Evolutionary conservation across 164 flowering plant genomes (phyloP).

Genomic region (Sedum album): DNA sequence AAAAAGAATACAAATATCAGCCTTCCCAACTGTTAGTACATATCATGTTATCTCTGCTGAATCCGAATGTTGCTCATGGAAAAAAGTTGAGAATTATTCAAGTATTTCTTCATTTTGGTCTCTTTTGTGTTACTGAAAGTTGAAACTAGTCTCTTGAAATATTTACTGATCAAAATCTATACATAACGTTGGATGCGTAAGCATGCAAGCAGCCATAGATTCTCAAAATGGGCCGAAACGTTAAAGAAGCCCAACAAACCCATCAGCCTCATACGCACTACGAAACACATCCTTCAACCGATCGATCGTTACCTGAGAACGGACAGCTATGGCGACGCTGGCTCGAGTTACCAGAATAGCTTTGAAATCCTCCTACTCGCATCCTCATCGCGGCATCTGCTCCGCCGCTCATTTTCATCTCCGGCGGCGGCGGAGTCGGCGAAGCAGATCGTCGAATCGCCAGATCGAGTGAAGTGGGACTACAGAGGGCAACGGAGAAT

Average conservation of each 20-base stretch:
- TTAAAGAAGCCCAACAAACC: not conserved
- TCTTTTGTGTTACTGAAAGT: not conserved
- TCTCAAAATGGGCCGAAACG: not conserved
- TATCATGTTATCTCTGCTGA: not conserved
- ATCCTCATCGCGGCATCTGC: slow-evolving; percentile 21
- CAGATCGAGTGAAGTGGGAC: slow-evolving; percentile 91
- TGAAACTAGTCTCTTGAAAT: not conserved
- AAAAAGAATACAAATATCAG: not conserved
- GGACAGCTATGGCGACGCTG: slow-evolving; percentile 27
- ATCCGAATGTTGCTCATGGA: not conserved
- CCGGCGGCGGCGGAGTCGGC: slow-evolving; percentile 10
- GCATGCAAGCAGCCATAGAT: too few species aligned
- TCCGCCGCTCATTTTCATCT: slow-evolving; percentile 24
- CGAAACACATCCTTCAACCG: not conserved
- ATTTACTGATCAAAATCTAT: too few species aligned
- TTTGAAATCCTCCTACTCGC: slow-evolving; percentile 15
- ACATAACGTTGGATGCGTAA: too few species aligned
- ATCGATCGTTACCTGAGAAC: not conserved
- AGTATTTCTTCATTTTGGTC: not conserved
- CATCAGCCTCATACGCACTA: not conserved
- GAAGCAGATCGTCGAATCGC: slow-evolving; percentile 14
- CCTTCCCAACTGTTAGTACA: not conserved
- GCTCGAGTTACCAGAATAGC: slow-evolving; percentile 30
- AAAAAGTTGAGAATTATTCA: not conserved
- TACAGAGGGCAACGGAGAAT: slow-evolving; percentile 84